Base-by-base conservation (phyloP, 2,329 filamentous ascomycete genomes). In the Penicillium expansum region DNA sequence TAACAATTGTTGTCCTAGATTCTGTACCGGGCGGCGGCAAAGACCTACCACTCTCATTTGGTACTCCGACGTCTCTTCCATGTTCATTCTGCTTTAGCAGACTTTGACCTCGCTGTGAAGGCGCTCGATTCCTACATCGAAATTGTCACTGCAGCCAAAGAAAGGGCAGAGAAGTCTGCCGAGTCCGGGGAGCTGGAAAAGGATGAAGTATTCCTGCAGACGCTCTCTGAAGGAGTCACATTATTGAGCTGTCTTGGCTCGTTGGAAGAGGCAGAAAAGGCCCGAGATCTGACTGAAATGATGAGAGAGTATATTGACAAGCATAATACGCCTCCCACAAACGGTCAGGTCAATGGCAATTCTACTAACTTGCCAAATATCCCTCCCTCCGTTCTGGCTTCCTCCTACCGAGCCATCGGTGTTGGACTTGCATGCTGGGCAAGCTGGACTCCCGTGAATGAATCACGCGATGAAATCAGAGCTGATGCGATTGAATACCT, bases 31-130 rank as follows among this genome's bases (percentile, higher is more conserved):
- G 91, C 92, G 22, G 91, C 93, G 8, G 91, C 89, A 10, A 96
- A 94, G 74, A 96, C 92, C 0, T 99, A 94, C 69, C 94, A 99
- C 74, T 99, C 94, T 1, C 96, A 93, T 1, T 80, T 91, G 10
- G 90, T 97, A 60, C 78, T 99, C 30, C 84, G 93, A 56, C 85
- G 92, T 67, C 81, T 99, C 0, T 97, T 97, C 70, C 88, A 86
- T 11, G 88, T 96, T 2, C 94, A 99, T 72, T 81, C 93, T 18
- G 85, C 91, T 2, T 80, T 97, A 18, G 91, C 92, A 9, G 93
- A 99, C 65, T 97, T 97, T 63, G 91, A 96, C 55, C 79, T 97
- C 48, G 92, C 92, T 1, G 87, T 96, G 72, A 92, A 92, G 69
- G 90, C 94, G 0, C 90, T 97, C 61, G 89, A 96, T 71, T 92